Conservation (phyloP, 192 early-diverging fungal species). For the Umbelopsis isabellina region DNA sequence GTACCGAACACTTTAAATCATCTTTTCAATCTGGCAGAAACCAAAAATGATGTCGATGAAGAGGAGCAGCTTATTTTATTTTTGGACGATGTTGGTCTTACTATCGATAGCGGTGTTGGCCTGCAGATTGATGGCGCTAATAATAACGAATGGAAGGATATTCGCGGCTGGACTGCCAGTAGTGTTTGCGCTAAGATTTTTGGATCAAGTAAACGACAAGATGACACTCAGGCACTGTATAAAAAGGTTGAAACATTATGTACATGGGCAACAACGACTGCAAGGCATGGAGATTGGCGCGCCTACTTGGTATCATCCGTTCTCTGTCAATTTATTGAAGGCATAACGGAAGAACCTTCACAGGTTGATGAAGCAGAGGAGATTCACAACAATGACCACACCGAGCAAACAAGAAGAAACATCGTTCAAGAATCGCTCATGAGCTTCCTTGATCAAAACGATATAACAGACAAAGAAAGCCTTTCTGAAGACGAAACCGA, state of each 20-base stretch:
- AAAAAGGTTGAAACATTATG: conserved; percentile 49
- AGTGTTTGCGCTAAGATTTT: conserved; percentile 2
- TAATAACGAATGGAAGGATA: conserved; percentile 29
- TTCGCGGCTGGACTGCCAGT: conserved; percentile 22
- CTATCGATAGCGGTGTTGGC: conserved; percentile 23
- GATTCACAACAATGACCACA: neutral
- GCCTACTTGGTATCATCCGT: conserved; percentile 51
- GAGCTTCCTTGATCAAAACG: conserved; percentile 52
- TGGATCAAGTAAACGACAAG: neutral
- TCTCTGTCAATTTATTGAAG: conserved; percentile 46
- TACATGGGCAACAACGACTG: conserved; percentile 53
- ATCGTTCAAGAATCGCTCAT: conserved; percentile 53
- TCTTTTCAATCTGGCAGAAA: neutral
- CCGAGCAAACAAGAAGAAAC: conserved; percentile 29
- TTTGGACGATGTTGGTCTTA: conserved; percentile 35
- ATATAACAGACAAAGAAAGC: conserved; percentile 1
- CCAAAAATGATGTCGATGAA: neutral
- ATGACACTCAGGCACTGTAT: neutral
- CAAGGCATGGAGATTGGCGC: conserved; percentile 50
- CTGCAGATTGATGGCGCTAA: conserved; percentile 24
- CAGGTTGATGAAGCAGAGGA: neutral
- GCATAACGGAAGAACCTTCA: neutral
- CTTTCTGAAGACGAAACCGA: neutral
- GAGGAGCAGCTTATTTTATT: conserved; percentile 35
- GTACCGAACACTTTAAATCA: neutral